Evolutionary conservation across 352 stramenopile genomes (phyloP), one percentile per base, ranked within the genome.

Genomic region (Thalassiosira mediterranea): DNA sequence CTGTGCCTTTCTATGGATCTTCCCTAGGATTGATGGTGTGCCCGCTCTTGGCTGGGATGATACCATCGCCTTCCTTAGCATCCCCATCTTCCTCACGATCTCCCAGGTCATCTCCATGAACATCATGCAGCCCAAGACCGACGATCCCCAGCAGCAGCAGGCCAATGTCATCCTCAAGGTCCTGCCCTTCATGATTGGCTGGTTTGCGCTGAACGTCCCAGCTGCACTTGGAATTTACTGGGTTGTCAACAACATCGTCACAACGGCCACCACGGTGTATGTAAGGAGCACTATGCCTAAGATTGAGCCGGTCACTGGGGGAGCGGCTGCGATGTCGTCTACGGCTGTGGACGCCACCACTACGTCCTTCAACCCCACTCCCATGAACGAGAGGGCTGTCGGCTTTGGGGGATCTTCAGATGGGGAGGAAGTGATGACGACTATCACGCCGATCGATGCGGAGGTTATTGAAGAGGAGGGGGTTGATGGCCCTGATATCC

Each of bases 211-310:
- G 3, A 95, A 94, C 73, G 91, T 96, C 4, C 93, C 93, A 28
- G 78, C 93, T 13, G 93, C 90, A 8, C 77, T 96, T 42, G 88
- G 89, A n/a, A 63, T 96, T 48, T 96, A 96, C 69, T 96, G 93
- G 93, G 90, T 96, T 31, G 84, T 90, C 0, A 96, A 96, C 79
- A 96, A 96, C 70, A 83, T 96, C 63, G 75, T 96, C 29, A 91
- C 85, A 2, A 91, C 88, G 1, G 76, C 73, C 3, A 83, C 69
- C 42, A 88, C 83, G 0, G 21, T 91, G 3, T 66, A 89, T 48
- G 78, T 93, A 69, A 77, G 83, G 17, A 88, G 59, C 63, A 61
- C 32, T 13, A 79, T 90, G 59, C 83, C 79, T 21, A 37, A 19
- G 26, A 68, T 79, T 54, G 58, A 78, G 52, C 42, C 72, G 3